These are phyloP conservation scores for Phytophthora podocarpi DNA, from an alignment of 352 stramenopile species.

Conservation along the genomic window DNA sequence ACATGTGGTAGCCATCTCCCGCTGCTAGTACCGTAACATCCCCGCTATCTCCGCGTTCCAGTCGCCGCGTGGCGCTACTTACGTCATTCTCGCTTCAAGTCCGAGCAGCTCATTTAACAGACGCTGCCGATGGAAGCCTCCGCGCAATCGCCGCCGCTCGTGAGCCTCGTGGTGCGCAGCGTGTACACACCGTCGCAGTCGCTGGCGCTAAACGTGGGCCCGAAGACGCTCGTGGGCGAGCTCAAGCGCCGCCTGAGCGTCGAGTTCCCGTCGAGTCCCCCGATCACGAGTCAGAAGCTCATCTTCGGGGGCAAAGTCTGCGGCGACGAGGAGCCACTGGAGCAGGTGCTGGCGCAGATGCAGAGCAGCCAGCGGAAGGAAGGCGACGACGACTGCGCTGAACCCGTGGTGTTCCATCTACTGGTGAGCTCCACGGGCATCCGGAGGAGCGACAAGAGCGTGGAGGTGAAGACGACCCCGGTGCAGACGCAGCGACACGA, in stretches of 20 bases:
- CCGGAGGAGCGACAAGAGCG: slow-evolving; percentile 15
- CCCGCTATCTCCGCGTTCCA: not conserved
- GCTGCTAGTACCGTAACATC: not conserved
- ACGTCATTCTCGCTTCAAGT: slow-evolving; percentile 35
- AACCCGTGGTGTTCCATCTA: slow-evolving; percentile 77
- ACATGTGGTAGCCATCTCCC: no score
- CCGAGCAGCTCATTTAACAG: slow-evolving; percentile 10
- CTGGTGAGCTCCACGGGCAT: slow-evolving; percentile 50
- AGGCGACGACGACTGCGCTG: slow-evolving; percentile 12
- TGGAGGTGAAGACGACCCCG: slow-evolving; percentile 14
- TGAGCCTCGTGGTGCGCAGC: slow-evolving; percentile 83
- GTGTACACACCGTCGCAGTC: slow-evolving; percentile 72
- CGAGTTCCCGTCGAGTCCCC: slow-evolving; percentile 51
- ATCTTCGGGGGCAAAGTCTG: slow-evolving; percentile 91
- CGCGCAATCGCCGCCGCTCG: slow-evolving; percentile 9
- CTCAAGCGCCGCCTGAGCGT: slow-evolving; percentile 67
- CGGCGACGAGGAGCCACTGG: slow-evolving; percentile 57
- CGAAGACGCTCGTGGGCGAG: slow-evolving; percentile 45
- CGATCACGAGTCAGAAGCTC: slow-evolving; percentile 70
- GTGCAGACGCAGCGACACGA: slow-evolving; percentile 1
- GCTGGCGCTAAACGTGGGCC: slow-evolving; percentile 48
- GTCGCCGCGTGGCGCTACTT: slow-evolving; percentile 21
- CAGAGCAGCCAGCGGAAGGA: slow-evolving; percentile 42
- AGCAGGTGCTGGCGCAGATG: slow-evolving; percentile 46
- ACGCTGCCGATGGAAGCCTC: slow-evolving; percentile 25